Base-by-base conservation (phyloP, 2,329 filamentous ascomycete genomes). In the Colletotrichum caudatum region DNA sequence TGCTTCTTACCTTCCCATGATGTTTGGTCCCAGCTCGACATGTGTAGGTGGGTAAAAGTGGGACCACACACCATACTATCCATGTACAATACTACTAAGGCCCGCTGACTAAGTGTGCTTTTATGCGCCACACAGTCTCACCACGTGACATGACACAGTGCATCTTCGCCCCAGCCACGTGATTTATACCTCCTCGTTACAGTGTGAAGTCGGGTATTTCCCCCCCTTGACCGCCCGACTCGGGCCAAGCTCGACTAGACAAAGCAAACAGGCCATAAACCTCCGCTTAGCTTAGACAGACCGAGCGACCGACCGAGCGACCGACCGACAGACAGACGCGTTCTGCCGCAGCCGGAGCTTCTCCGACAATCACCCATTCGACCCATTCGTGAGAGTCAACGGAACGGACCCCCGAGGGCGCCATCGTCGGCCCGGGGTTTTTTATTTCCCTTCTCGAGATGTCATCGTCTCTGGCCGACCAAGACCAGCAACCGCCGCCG, bases 291-390 rank as follows among this genome's bases (percentile, higher is more conserved):
- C 29, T 29, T 29, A 37, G 35, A 37, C 35, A 37, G 9, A 37
- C 35, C 37, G 11, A 11, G 1, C 11, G 37, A 39, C 39, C 16
- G 41, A 44, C 41, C 5, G 14, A 41, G 16, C 1, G 41, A n/a
- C 65, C 51, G 50, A 35, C 41, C 39, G 26, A 44, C 56, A 46
- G 44, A n/a, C 18, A 46, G 18, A 20, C 41, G 33, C 23, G 50
- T 50, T 51, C 66, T 56, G 66, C 61, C 65, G 61, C 66, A 68
- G 64, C 81, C 81, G 81, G 81, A 77, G 77, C 82, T 83, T 81
- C 78, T 78, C 81, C 81, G 81, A 83, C 72, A 82, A 83, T 83
- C 81, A 80, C 78, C 81, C 81, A 82, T 81, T 79, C 57, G 39
- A 70, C 56, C 66, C n/a, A 46, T 65, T 62, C 48, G 48, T 26